Evolutionary conservation across 768 basidiomycete species (phyloP).

Genomic region (Rhizopogon sp.): DNA sequence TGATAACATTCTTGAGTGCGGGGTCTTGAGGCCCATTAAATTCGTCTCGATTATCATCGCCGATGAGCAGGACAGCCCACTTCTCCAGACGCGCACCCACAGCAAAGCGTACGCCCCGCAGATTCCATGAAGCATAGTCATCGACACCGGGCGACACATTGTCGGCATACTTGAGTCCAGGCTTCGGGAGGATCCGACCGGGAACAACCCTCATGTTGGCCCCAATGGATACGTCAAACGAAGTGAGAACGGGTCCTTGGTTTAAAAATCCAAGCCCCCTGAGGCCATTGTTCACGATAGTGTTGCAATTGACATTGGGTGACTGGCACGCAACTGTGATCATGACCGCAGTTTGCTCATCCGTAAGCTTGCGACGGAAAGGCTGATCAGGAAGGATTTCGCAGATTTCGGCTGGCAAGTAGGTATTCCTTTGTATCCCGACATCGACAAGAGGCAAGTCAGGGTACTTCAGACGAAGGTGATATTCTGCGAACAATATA

Average conservation of each 20-base stretch:
- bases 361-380: constrained; percentile 45
- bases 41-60: constrained; percentile 58
- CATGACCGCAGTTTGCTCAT: constrained; percentile 49
- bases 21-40: constrained; percentile 52
- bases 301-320: constrained; percentile 42
- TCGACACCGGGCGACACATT: constrained; percentile 30
- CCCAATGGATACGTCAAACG: constrained; percentile 42
- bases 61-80: constrained; percentile 68
- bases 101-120: constrained; percentile 54
- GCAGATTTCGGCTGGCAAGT: constrained; percentile 45
- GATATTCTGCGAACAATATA: constrained; percentile 34
- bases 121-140: constrained; percentile 48
- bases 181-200: constrained; percentile 43
- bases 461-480: constrained; percentile 32
- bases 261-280: constrained; percentile 35
- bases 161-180: constrained; percentile 35
- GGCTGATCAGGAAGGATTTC: constrained; percentile 38
- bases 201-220: constrained; percentile 51
- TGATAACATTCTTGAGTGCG: constrained; percentile 38
- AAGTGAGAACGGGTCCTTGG: constrained; percentile 28
- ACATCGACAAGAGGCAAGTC: constrained; percentile 43
- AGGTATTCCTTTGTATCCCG: constrained; percentile 32
- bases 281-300: constrained; percentile 40
- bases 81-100: constrained; percentile 49
- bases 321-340: constrained; percentile 44